Evolutionary conservation across 495 filamentous ascomycete genomes (phyloP).

Genomic region (Neurospora sp.): DNA sequence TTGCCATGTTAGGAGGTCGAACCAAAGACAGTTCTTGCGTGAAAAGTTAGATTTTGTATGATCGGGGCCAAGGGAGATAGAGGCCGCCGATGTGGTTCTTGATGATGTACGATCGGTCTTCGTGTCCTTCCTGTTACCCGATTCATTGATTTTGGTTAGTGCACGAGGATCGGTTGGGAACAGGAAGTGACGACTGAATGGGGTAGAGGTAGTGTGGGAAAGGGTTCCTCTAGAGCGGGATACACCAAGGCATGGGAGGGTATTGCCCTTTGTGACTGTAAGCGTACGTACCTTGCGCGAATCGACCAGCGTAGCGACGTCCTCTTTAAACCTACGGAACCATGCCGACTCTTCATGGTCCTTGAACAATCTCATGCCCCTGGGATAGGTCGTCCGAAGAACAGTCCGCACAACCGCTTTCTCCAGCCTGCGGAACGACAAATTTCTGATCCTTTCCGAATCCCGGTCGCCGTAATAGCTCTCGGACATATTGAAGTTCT

Average conservation of each 20-base stretch:
- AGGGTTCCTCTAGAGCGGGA: neutral
- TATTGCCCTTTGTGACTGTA: neutral
- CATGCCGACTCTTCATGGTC: neutral
- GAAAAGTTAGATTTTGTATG: neutral
- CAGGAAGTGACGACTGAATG: neutral
- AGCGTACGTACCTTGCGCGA: neutral
- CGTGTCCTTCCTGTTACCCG: neutral
- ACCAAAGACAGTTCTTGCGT: neutral
- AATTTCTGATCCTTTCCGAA: neutral
- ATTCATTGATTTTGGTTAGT: neutral
- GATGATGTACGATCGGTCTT: neutral
- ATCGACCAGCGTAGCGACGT: neutral
- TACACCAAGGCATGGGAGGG: neutral
- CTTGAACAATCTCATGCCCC: neutral
- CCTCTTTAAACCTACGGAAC: neutral
- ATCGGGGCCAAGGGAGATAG: neutral
- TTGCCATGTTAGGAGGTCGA: too few species aligned
- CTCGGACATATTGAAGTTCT: neutral
- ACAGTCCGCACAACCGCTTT: neutral
- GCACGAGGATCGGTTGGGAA: neutral
- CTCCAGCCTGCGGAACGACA: neutral
- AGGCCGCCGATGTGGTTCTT: neutral
- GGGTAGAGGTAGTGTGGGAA: too few species aligned
- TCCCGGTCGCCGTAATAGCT: neutral
- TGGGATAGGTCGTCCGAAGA: neutral